These are phyloP conservation scores for Epichloe scottii DNA, from an alignment of 2,329 filamentous ascomycete species.

Conservation along the genomic window DNA sequence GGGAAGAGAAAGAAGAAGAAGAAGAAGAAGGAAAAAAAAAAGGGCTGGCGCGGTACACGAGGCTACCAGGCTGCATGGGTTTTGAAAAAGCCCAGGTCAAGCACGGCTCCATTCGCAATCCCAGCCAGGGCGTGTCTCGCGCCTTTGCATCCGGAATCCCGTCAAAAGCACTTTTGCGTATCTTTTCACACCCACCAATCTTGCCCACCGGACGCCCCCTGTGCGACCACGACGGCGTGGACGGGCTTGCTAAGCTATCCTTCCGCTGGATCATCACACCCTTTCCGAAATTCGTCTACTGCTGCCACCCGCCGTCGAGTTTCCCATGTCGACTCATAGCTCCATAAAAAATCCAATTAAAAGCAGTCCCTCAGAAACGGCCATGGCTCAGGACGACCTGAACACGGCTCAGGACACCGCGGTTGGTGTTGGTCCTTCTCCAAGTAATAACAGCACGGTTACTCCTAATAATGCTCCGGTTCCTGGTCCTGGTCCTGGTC, in stretches of 20 bases:
- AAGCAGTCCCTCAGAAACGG: conserved; percentile 9
- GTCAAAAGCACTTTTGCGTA: conserved; percentile 1
- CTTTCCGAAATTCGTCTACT: conserved; percentile 3
- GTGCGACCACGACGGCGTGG: conserved; percentile 4
- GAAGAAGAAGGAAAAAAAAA: background rate
- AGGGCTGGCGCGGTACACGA: conserved; percentile 4
- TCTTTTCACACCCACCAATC: conserved; percentile 2
- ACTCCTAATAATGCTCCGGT: conserved; percentile 11
- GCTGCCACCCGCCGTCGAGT: conserved; percentile 12
- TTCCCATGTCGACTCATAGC: conserved; percentile 19
- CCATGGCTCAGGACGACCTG: conserved; percentile 17
- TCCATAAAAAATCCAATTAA: conserved; percentile 27
- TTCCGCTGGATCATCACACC: conserved; percentile 1
- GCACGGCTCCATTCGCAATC: conserved; percentile 4
- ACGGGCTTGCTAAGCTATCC: conserved; percentile 1
- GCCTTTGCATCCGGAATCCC: conserved; percentile 7
- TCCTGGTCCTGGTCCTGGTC: conserved; percentile 5
- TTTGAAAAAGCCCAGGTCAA: background rate
- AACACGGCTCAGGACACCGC: conserved; percentile 18
- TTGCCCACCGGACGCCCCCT: conserved; percentile 5
- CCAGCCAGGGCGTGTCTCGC: conserved; percentile 8
- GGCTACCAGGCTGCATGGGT: conserved; percentile 2
- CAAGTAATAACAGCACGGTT: conserved; percentile 11
- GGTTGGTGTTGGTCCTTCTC: conserved; percentile 14
- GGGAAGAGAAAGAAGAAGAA: background rate